Conservation (phyloP, 441 rosid species). For the Biscutella laevigata region DNA sequence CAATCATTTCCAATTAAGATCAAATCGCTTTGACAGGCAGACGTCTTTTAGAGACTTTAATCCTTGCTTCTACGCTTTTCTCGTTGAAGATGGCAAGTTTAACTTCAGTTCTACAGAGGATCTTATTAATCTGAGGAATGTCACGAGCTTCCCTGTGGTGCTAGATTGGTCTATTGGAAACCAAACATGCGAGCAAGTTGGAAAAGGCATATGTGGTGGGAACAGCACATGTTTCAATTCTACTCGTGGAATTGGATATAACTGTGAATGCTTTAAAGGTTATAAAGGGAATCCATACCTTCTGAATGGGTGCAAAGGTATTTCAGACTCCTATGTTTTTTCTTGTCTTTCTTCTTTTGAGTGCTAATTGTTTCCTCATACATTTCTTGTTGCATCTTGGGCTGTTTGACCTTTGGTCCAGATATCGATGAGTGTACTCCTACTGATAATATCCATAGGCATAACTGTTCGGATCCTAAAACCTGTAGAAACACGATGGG, state of each 20-base stretch:
- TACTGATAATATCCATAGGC: not conserved
- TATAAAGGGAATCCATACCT: conserved; percentile 16
- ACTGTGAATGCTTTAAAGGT: not conserved
- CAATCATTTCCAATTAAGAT: not conserved
- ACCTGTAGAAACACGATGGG: not conserved
- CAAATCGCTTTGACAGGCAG: conserved; percentile 11
- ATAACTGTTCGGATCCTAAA: not conserved
- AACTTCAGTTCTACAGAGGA: conserved; percentile 14
- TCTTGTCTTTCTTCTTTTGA: too few relatives aligned
- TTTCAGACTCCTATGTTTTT: not conserved
- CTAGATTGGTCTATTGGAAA: conserved; percentile 20
- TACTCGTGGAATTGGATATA: not conserved
- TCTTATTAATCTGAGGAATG: not conserved
- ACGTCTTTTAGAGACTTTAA: too few relatives aligned
- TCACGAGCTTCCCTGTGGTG: conserved; percentile 1
- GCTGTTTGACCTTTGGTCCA: not conserved
- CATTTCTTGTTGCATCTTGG: not conserved
- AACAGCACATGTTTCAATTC: not conserved
- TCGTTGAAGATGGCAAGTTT: conserved; percentile 24
- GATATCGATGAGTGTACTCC: conserved; percentile 9
- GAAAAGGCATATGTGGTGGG: not conserved
- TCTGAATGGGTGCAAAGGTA: conserved; percentile 12
- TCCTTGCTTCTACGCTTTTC: conserved; percentile 36
- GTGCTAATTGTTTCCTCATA: not conserved
- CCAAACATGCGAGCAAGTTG: conserved; percentile 2